A percentile compares a stretch with the other conserved stretches of the same genome.
Conservation (phyloP, 2,329 filamentous ascomycete genomes). For the Neofusicoccum sp. region DNA sequence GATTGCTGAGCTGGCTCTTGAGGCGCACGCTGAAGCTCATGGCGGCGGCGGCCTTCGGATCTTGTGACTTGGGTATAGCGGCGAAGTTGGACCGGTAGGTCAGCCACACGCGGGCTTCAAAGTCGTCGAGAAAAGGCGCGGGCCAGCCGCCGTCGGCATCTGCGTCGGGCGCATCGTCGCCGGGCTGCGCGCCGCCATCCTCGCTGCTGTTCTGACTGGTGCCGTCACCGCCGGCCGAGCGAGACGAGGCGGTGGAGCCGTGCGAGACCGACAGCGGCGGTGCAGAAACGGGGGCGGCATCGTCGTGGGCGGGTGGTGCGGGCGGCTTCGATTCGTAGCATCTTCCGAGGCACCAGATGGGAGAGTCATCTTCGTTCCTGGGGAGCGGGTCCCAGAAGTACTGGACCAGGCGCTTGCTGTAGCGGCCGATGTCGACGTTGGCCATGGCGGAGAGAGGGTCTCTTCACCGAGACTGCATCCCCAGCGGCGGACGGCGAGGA, state of each 20-base stretch:
- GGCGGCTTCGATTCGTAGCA: constrained; percentile 50
- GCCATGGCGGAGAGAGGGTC: constrained; percentile 47
- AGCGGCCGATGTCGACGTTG: constrained; percentile 71
- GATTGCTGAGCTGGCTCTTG: constrained; percentile 71
- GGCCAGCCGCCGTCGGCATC: constrained; percentile 68
- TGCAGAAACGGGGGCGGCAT: constrained; percentile 20
- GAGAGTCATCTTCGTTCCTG: constrained; percentile 68
- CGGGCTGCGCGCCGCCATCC: constrained; percentile 62
- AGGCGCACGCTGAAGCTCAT: constrained; percentile 84
- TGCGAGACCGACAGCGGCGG: constrained; percentile 20
- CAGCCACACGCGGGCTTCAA: constrained; percentile 92
- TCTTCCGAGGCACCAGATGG: constrained; percentile 80
- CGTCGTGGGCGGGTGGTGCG: constrained; percentile 19
- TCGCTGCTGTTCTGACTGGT: constrained; percentile 68
- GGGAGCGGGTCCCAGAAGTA: constrained; percentile 92
- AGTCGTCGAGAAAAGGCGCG: constrained; percentile 79
- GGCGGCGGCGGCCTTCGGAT: constrained; percentile 66
- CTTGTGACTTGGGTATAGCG: constrained; percentile 73
- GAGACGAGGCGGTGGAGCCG: constrained; percentile 22
- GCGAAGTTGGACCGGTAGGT: constrained; percentile 89
- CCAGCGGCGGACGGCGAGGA: neutral
- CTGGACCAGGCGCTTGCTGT: constrained; percentile 76
- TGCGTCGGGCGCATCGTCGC: constrained; percentile 27
- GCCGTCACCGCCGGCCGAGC: constrained; percentile 39
- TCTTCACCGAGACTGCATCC: constrained; percentile 1